Conservation (phyloP, 108 stramenopile species). For the Fragilaria crotonensis region DNA sequence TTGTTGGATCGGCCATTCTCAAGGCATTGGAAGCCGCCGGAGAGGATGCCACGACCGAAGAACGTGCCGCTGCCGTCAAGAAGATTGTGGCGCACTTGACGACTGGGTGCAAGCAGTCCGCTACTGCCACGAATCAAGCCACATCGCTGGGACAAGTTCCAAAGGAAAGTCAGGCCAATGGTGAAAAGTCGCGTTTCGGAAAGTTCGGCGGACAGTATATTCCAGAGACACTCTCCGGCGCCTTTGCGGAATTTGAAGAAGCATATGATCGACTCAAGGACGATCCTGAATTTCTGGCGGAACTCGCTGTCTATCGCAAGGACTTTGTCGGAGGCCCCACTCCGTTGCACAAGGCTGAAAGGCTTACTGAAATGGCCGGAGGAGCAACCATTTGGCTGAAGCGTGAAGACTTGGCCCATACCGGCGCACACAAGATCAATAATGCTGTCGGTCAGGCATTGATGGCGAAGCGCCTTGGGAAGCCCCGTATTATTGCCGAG, state of each 20-base stretch:
- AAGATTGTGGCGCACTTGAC: slow-evolving; percentile 56
- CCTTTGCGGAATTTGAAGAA: slow-evolving; percentile 91
- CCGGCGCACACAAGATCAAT: slow-evolving; percentile 98
- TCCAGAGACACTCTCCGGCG: slow-evolving; percentile 94
- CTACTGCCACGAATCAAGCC: slow-evolving; percentile 58
- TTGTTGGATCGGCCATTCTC: slow-evolving; percentile 94
- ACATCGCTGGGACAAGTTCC: slow-evolving; percentile 65
- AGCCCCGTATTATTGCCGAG: slow-evolving; percentile 96
- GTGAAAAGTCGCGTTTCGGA: slow-evolving; percentile 68
- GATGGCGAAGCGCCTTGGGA: slow-evolving; percentile 91
- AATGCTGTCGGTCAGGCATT: slow-evolving; percentile 97
- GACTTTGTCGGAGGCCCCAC: slow-evolving; percentile 95
- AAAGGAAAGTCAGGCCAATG: slow-evolving; percentile 27
- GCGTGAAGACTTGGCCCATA: slow-evolving; percentile 94
- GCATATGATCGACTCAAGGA: slow-evolving; percentile 77
- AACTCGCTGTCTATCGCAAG: slow-evolving; percentile 82
- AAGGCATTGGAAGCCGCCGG: slow-evolving; percentile 81
- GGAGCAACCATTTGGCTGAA: slow-evolving; percentile 95
- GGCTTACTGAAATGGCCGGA: slow-evolving; percentile 84
- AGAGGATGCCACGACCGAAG: slow-evolving; percentile 53
- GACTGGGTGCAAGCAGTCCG: slow-evolving; percentile 61
- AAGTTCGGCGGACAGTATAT: slow-evolving; percentile 98
- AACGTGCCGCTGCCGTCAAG: slow-evolving; percentile 72
- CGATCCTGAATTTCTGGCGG: slow-evolving; percentile 89
- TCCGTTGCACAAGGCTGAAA: slow-evolving; percentile 88